Evolutionary conservation across 2,329 filamentous ascomycete genomes (phyloP).

Genomic region (Sporothrix pallida): DNA sequence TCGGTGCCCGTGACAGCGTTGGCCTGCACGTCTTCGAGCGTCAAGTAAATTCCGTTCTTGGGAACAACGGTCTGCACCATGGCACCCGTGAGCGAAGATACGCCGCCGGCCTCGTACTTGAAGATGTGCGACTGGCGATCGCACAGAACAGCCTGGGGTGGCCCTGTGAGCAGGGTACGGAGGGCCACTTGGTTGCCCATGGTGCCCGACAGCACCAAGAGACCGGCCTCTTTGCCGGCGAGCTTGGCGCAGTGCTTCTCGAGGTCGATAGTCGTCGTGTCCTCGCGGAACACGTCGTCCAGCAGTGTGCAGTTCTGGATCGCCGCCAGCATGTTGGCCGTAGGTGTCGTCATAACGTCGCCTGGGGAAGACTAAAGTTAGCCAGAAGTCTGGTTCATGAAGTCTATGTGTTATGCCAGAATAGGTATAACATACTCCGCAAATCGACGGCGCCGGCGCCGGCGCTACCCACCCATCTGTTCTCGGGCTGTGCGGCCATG

Average conservation of each 20-base stretch:
- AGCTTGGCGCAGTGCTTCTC: conserved; percentile 76
- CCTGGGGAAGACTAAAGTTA: conserved; percentile 43
- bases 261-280: conserved; percentile 76
- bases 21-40: conserved; percentile 74
- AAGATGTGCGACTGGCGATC: conserved; percentile 81
- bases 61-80: conserved; percentile 70
- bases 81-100: conserved; percentile 68
- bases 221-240: conserved; percentile 74
- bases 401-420: neutral
- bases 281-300: conserved; percentile 85
- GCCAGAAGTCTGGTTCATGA: neutral
- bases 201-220: conserved; percentile 87
- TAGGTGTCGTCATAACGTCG: conserved; percentile 72
- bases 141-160: conserved; percentile 80
- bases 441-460: conserved; percentile 45
- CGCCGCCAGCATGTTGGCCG: conserved; percentile 78
- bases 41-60: conserved; percentile 73
- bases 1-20: conserved; percentile 70
- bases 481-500: conserved; percentile 32
- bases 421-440: conserved; percentile 41
- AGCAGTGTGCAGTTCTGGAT: conserved; percentile 75
- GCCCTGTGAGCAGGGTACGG: conserved; percentile 75
- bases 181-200: conserved; percentile 93
- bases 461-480: conserved; percentile 44
- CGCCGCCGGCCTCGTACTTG: conserved; percentile 67